Evolutionary conservation across 1,284 basidiomycete genomes (phyloP), one percentile per base, ranked within the genome.

Genomic region (Marasmius fiardii): DNA sequence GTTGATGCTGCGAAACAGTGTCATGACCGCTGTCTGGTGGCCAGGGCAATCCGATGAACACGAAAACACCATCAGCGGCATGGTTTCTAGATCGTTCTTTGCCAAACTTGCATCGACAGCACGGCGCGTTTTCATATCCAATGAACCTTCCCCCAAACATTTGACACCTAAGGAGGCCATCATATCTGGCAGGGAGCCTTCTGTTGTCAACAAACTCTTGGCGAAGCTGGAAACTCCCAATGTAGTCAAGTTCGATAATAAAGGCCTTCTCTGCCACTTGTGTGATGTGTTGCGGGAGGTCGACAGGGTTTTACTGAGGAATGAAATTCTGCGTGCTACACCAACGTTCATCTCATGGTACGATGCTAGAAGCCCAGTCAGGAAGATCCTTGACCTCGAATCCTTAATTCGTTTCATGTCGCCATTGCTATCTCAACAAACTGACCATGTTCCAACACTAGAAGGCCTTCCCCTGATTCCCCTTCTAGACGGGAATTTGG

Each of bases 21-120:
- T 56, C 12, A 10, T 31, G 5, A 70, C 72, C 48, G 57, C 54
- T 31, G 52, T 54, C 0, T 72, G 69, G 65, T 75, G 73, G 72
- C 71, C 70, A 18, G 65, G 62, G n/a, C 54, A 51, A 18, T 33
- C 16, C 33, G 21, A 24, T 5, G 31, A 14, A 14, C 2, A n/a
- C 16, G n/a, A 34, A 12, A 33, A 52, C 20, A 8, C 28, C 4
- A 47, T 56, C 2, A 10, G 39, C 18, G n/a, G 18, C 14, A 31
- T 45, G 12, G 14, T 56, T 5, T 31, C 52, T 14, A 24, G 52
- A 24, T 43, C 55, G 12, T 47, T 56, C 34, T 56, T 52, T 41
- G 24, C 26, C 8, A 18, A 18, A 12, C 43, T 28, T 18, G 24
- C 41, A 10, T 12, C 41, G 20, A 56, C 21, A 10, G 16, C 50